Conservation (phyloP, 2,329 filamentous ascomycete genomes). For the Fusarium buharicum region DNA sequence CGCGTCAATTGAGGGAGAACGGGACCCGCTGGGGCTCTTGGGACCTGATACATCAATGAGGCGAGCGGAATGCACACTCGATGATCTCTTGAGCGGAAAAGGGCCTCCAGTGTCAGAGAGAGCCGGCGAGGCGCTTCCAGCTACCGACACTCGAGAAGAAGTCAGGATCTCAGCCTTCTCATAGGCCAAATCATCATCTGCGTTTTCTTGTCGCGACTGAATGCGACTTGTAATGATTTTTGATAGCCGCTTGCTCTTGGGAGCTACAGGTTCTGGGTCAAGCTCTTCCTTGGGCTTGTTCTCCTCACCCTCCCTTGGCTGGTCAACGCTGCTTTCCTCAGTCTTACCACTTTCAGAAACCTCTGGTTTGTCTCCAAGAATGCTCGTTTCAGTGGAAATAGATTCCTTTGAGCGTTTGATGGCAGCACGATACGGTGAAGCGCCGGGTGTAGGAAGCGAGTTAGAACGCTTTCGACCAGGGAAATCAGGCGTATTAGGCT, state of each 20-base stretch:
- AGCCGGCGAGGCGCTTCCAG: slow-evolving; percentile 61
- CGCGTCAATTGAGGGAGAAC: slow-evolving; percentile 59
- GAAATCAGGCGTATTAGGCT: slow-evolving; percentile 51
- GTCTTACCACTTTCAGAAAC: slow-evolving; percentile 18
- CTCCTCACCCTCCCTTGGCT: slow-evolving; percentile 13
- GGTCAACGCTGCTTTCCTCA: slow-evolving; percentile 7
- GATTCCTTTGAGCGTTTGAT: slow-evolving; percentile 27
- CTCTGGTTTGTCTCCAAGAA: slow-evolving; percentile 11
- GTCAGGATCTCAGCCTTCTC: slow-evolving; percentile 69
- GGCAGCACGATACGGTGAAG: slow-evolving; percentile 39
- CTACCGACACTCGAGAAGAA: slow-evolving; percentile 65
- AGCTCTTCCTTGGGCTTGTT: slow-evolving; percentile 12
- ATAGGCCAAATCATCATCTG: slow-evolving; percentile 57
- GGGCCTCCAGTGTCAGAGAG: slow-evolving; percentile 59
- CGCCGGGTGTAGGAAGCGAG: slow-evolving; percentile 43
- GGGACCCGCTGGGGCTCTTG: slow-evolving; percentile 62
- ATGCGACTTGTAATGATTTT: slow-evolving; percentile 42
- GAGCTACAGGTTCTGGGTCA: slow-evolving; percentile 16
- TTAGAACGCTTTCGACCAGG: slow-evolving; percentile 49
- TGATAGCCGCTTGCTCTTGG: slow-evolving; percentile 39
- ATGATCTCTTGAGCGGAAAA: slow-evolving; percentile 52
- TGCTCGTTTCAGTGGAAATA: neutral
- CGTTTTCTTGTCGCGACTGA: slow-evolving; percentile 27
- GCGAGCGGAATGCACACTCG: slow-evolving; percentile 66
- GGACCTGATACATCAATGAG: slow-evolving; percentile 66